A percentile compares a stretch with the other conserved stretches of the same genome.
Evolutionary conservation across 2,329 filamentous ascomycete species (phyloP).

Genomic region (Nemania sp.): DNA sequence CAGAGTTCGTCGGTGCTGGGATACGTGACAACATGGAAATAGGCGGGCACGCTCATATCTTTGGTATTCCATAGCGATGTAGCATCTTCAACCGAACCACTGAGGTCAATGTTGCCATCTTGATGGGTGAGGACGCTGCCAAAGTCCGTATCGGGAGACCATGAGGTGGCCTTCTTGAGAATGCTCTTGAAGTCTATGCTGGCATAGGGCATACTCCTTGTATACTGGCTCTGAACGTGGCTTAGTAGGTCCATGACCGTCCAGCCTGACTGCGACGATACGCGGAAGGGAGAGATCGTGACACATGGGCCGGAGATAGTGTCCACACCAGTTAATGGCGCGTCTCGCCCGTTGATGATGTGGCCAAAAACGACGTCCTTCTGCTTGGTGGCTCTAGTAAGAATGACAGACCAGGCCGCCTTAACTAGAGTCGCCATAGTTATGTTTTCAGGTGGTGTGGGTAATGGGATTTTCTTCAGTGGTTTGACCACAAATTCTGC

Average conservation of each 20-base stretch:
- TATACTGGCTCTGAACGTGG: constrained; percentile 15
- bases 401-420: constrained; percentile 13
- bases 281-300: constrained; percentile 15
- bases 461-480: neutral
- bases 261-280: neutral
- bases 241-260: constrained; percentile 4
- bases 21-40: constrained; percentile 11
- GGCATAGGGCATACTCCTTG: neutral
- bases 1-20: neutral
- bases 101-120: constrained; percentile 7
- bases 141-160: constrained; percentile 7
- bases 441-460: neutral
- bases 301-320: constrained; percentile 14
- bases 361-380: constrained; percentile 18
- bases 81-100: neutral
- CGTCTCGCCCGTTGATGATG: constrained; percentile 9
- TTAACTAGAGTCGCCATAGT: constrained; percentile 9
- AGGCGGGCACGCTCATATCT: neutral
- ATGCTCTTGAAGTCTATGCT: constrained; percentile 14
- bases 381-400: neutral
- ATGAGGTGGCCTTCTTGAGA: neutral
- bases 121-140: constrained; percentile 13
- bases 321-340: neutral
- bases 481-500: neutral
- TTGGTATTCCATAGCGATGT: constrained; percentile 3